A percentile compares a stretch with the other conserved stretches of the same genome.
Conservation (phyloP, 805 yeast genomes). For the Kluyveromyces siamensis region DNA sequence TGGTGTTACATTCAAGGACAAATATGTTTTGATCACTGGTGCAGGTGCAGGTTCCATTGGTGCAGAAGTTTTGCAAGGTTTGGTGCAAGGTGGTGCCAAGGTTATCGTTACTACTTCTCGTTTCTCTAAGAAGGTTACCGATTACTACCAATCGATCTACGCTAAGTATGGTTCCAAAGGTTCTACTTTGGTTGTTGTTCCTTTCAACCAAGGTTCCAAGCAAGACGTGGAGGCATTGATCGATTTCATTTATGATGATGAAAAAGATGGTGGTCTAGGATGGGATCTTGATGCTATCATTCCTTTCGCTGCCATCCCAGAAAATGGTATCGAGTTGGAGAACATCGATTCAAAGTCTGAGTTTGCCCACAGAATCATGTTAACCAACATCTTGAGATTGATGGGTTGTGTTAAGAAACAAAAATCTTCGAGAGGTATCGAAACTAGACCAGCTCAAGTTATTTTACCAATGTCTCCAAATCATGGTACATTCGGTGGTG, state of each 20-base stretch:
- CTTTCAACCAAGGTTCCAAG: conserved; percentile 96
- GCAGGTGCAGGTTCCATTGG: conserved; percentile 99
- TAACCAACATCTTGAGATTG: conserved; percentile 87
- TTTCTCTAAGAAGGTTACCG: conserved; percentile 89
- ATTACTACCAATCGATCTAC: conserved; percentile 89
- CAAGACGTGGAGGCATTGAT: conserved; percentile 85
- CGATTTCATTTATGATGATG: conserved; percentile 74
- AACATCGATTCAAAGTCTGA: conserved; percentile 91
- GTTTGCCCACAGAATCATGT: conserved; percentile 97
- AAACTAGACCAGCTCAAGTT: conserved; percentile 97
- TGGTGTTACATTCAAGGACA: conserved; percentile 84
- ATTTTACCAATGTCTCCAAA: conserved; percentile 95
- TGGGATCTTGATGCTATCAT: conserved; percentile 96
- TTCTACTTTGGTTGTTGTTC: conserved; percentile 88
- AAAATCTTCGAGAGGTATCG: conserved; percentile 65
- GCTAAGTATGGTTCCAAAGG: conserved; percentile 90
- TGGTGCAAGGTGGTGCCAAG: conserved; percentile 95
- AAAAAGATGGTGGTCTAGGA: conserved; percentile 82
- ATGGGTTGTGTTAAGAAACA: conserved; percentile 84
- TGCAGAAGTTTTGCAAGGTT: conserved; percentile 91
- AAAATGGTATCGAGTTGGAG: conserved; percentile 93
- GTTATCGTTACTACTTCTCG: conserved; percentile 94
- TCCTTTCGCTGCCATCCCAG: conserved; percentile 99
- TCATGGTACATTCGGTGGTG: conserved; percentile 98
- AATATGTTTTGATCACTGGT: conserved; percentile 89